phyloP scores from a whole-genome alignment of 345 rosid genomes.

The Linum lewisii region DNA sequence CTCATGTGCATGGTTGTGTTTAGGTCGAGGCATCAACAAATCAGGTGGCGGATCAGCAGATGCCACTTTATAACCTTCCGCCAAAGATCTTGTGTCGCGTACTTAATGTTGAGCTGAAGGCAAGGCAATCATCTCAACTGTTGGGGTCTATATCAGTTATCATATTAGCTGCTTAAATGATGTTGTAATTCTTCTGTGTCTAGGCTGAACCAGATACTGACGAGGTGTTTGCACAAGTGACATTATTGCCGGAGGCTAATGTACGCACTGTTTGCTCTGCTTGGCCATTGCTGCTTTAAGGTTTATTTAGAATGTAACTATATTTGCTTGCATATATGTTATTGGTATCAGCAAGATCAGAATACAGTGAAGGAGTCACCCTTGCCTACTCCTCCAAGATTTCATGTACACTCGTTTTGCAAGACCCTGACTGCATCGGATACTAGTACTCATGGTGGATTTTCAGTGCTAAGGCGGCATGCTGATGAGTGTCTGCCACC shows the following conservation, averaged over 20 bases:
- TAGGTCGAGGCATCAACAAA: conserved; percentile 82
- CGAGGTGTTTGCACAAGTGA: conserved; percentile 78
- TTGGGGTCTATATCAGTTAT: no score
- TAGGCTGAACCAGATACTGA: conserved; percentile 88
- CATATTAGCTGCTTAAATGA: not conserved
- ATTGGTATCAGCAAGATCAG: conserved; percentile 58
- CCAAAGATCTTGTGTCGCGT: conserved; percentile 68
- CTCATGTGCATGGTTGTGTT: no score
- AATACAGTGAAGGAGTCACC: conserved; percentile 40
- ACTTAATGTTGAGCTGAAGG: conserved; percentile 64
- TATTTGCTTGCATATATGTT: not conserved
- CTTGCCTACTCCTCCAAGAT: conserved; percentile 42
- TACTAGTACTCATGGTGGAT: conserved; percentile 90
- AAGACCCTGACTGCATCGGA: conserved; percentile 84
- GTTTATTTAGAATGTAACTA: conserved; percentile 1
- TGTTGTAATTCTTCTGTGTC: not conserved
- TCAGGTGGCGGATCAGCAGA: conserved; percentile 64
- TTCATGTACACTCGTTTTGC: conserved; percentile 69
- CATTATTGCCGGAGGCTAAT: conserved; percentile 48
- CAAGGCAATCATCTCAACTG: conserved; percentile 4
- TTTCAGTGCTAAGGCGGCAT: conserved; percentile 69
- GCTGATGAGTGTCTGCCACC: conserved; percentile 88
- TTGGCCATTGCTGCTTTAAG: not conserved
- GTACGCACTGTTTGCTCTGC: conserved; percentile 29
- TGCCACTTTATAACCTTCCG: conserved; percentile 66